Evolutionary conservation across 768 basidiomycete species (phyloP).

Genomic region (Chalciporus chontae): DNA sequence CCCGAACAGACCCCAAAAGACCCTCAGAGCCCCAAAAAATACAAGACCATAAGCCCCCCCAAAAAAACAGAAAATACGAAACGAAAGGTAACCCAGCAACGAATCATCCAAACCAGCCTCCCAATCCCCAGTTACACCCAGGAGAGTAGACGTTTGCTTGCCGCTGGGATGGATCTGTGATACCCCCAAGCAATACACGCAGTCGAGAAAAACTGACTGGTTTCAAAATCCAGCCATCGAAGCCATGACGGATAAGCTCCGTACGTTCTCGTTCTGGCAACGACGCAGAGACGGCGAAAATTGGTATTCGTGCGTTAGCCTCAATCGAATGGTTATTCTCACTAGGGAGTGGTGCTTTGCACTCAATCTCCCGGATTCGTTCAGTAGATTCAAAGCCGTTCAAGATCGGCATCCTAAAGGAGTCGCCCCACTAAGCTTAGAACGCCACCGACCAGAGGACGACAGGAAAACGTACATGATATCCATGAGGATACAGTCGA

Average conservation of each 20-base stretch:
- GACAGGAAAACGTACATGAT: constrained; percentile 53
- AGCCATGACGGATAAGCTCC: constrained; percentile 50
- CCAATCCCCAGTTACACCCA: constrained; percentile 57
- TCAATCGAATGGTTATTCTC: constrained; percentile 38
- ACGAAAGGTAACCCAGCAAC: neutral
- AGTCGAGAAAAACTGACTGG: constrained; percentile 77
- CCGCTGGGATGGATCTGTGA: constrained; percentile 51
- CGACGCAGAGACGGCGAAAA: constrained; percentile 81
- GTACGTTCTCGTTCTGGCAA: constrained; percentile 54
- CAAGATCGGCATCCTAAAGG: constrained; percentile 72
- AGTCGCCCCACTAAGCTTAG: neutral
- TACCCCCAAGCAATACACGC: constrained; percentile 52
- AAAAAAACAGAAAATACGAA: neutral
- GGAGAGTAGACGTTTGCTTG: constrained; percentile 47
- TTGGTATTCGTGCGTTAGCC: constrained; percentile 66
- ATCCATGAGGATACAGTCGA: constrained; percentile 81
- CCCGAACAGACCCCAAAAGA: neutral
- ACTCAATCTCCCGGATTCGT: constrained; percentile 62
- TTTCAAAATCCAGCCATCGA: constrained; percentile 84
- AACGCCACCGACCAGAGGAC: neutral
- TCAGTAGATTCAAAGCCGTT: constrained; percentile 69
- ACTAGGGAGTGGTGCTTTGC: neutral
- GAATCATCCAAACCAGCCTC: constrained; percentile 49
- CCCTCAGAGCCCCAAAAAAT: neutral
- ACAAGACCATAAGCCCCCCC: neutral